Evolutionary conservation across 2,329 filamentous ascomycete species (phyloP).

Genomic region (Ophiostoma australiae): DNA sequence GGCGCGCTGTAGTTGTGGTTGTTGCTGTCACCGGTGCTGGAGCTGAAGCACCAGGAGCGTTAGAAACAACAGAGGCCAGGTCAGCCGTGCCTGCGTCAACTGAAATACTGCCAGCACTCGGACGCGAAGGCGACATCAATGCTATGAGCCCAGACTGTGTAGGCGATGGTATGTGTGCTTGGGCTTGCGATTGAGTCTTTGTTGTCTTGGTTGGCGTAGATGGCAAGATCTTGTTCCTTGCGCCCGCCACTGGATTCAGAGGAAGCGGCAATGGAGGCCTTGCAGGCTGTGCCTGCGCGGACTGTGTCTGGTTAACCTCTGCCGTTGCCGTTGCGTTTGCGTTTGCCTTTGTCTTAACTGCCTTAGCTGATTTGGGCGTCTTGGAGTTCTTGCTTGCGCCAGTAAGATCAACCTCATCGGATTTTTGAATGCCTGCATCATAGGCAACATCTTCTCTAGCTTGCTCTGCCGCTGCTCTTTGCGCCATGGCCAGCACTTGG

Average conservation of each 20-base stretch:
- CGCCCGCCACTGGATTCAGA: not conserved
- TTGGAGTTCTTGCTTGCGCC: not conserved
- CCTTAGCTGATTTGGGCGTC: not conserved
- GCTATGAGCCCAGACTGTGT: not conserved
- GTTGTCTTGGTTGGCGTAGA: constrained; percentile 6
- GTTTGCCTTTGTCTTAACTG: not conserved
- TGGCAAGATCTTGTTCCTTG: not conserved
- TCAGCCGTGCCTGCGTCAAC: not conserved
- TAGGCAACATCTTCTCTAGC: not conserved
- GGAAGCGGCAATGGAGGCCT: not conserved
- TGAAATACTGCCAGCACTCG: not conserved
- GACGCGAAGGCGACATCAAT: not conserved
- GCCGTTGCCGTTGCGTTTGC: not conserved
- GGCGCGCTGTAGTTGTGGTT: constrained; percentile 34
- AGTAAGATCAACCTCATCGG: not conserved
- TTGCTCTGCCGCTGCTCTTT: constrained; percentile 26
- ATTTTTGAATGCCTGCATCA: not conserved
- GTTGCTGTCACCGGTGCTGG: not conserved
- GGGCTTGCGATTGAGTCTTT: not conserved
- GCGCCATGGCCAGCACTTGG: constrained; percentile 27
- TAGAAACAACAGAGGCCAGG: not conserved
- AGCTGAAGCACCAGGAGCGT: not conserved
- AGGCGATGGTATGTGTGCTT: not conserved
- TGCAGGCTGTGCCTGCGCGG: not conserved
- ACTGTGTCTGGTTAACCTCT: not conserved